A percentile compares a stretch with the other conserved stretches of the same genome.
phyloP scores from a whole-genome alignment of 2,329 filamentous ascomycete species.

The Talaromyces sp. region DNA sequence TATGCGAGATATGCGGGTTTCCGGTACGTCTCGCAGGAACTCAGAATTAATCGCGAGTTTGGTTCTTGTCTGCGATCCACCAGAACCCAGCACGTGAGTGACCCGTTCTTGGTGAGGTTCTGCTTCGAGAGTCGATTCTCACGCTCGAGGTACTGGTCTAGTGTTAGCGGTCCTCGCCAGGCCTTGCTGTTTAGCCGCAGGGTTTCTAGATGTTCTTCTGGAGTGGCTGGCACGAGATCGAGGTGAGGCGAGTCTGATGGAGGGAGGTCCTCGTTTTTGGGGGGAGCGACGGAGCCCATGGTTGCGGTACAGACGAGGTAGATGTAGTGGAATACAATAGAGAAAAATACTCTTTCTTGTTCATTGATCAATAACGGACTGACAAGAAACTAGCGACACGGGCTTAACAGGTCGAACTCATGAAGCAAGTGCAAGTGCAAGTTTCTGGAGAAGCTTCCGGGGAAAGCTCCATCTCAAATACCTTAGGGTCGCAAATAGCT shows the following conservation, averaged over 20 bases:
- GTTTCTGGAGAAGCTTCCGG: conserved; percentile 9
- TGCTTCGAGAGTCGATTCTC: conserved; percentile 55
- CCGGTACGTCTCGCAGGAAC: conserved; percentile 57
- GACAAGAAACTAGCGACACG: neutral
- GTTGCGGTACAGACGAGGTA: conserved; percentile 15
- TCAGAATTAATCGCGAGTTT: conserved; percentile 49
- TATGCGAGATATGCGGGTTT: conserved; percentile 47
- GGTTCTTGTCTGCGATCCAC: conserved; percentile 47
- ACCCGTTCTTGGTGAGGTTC: conserved; percentile 54
- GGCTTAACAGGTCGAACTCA: neutral
- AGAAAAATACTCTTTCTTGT: neutral
- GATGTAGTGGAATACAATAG: neutral
- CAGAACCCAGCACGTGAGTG: conserved; percentile 61
- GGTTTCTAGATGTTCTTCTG: conserved; percentile 53
- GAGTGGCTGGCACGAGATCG: conserved; percentile 55
- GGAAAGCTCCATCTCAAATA: conserved; percentile 14
- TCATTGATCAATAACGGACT: neutral
- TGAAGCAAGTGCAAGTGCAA: neutral
- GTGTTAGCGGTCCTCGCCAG: conserved; percentile 58
- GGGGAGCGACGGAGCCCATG: conserved; percentile 38
- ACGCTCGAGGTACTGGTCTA: conserved; percentile 58
- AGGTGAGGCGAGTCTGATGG: conserved; percentile 52
- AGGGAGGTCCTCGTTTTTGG: conserved; percentile 40
- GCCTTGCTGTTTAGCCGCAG: conserved; percentile 55
- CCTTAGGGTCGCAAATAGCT: neutral